These are phyloP conservation scores for Arthrobotrys sinensis DNA, from an alignment of 2,329 filamentous ascomycete species.

Conservation along the genomic window DNA sequence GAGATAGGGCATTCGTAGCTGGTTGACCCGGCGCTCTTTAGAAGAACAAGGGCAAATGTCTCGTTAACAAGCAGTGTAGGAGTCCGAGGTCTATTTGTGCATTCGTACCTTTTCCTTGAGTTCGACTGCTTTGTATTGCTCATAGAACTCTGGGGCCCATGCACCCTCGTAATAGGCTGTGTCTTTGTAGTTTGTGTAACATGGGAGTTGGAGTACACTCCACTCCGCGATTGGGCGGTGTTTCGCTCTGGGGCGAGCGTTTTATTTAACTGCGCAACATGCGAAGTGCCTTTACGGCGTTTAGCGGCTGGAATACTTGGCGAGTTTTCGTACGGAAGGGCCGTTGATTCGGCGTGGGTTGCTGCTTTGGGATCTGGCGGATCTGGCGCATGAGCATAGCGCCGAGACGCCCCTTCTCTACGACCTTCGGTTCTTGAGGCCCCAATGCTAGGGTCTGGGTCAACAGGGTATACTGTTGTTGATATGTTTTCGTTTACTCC, in stretches of 20 bases:
- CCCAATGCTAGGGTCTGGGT: slow-evolving; percentile 23
- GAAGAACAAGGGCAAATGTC: not conserved
- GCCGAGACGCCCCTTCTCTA: slow-evolving; percentile 42
- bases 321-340: slow-evolving; percentile 22
- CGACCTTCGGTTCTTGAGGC: slow-evolving; percentile 29
- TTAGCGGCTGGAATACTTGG: slow-evolving; percentile 38
- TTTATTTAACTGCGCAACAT: slow-evolving; percentile 27
- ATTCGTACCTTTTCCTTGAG: slow-evolving; percentile 42
- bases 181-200: not conserved
- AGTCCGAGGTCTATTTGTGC: not conserved
- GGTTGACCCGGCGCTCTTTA: slow-evolving; percentile 31
- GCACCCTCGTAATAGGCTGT: slow-evolving; percentile 6
- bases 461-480: slow-evolving; percentile 16
- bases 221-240: not conserved
- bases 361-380: slow-evolving; percentile 23
- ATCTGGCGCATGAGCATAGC: slow-evolving; percentile 41
- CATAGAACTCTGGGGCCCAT: slow-evolving; percentile 11
- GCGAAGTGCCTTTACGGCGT: slow-evolving; percentile 44
- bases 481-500: slow-evolving; percentile 25
- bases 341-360: slow-evolving; percentile 18
- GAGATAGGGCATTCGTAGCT: slow-evolving; percentile 32
- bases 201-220: slow-evolving; percentile 4
- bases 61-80: not conserved
- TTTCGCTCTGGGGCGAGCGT: slow-evolving; percentile 14
- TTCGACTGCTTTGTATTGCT: slow-evolving; percentile 22